Conservation (phyloP, 108 stramenopile genomes). For the Pseudonitzschia multistriata region DNA sequence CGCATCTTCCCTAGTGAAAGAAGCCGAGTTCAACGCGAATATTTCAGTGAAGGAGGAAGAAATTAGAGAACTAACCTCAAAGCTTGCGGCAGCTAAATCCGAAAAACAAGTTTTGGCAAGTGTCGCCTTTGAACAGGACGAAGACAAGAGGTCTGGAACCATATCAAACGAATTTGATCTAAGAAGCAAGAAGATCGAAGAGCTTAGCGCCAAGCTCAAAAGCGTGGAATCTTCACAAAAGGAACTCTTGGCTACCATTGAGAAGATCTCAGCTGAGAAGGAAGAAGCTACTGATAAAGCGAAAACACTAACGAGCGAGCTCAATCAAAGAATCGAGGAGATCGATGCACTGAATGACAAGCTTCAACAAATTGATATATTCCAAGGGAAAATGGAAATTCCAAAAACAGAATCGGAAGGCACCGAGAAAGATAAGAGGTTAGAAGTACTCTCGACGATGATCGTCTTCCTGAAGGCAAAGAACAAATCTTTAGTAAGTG, state of each 20-base stretch:
- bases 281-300: background rate
- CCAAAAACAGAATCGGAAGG: too few relatives aligned
- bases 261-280: background rate
- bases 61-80: background rate
- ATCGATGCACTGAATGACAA: background rate
- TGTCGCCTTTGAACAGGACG: background rate
- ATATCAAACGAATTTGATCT: background rate
- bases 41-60: background rate
- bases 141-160: background rate
- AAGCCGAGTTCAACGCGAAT: background rate
- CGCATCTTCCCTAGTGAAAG: background rate
- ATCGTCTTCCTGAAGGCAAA: background rate
- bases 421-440: too few relatives aligned
- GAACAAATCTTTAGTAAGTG: too few relatives aligned
- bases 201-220: background rate
- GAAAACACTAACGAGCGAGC: background rate
- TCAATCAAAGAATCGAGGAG: background rate
- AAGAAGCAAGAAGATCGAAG: background rate
- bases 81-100: background rate
- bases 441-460: too few relatives aligned
- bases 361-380: background rate
- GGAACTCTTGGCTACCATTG: background rate
- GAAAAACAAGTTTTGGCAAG: background rate
- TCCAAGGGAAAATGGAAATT: too few relatives aligned
- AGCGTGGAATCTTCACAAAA: background rate